A percentile compares a stretch with the other conserved stretches of the same genome.
Evolutionary conservation across 345 rosid genomes (phyloP).

Genomic region (Populus deltoides): DNA sequence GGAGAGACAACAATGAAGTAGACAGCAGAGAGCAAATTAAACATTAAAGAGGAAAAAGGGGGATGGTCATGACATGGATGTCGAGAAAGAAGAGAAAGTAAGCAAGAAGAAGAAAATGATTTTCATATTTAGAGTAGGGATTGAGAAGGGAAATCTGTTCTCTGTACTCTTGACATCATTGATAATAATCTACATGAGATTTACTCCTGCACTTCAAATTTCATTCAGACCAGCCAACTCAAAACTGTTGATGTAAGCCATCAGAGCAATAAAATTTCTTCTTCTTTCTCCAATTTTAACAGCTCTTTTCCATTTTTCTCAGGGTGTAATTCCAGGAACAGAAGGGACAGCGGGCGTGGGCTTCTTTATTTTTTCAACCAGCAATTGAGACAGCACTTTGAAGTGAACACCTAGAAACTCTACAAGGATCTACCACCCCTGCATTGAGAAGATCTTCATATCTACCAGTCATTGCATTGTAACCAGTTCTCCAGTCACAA

Average conservation of each 20-base stretch:
- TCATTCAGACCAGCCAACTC: background rate
- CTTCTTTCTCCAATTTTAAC: background rate
- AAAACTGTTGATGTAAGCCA: background rate
- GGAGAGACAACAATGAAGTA: no score
- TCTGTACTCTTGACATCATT: no score
- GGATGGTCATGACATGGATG: no score
- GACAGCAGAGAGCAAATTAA: no score
- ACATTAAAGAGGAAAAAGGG: no score
- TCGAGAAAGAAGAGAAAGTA: no score
- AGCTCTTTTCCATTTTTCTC: background rate
- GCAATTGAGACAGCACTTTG: conserved; percentile 82
- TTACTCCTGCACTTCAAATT: background rate
- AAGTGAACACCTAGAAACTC: conserved; percentile 75
- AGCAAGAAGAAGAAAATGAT: no score
- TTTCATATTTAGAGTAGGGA: no score
- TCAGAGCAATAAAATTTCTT: background rate
- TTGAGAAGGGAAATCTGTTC: no score
- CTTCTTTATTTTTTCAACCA: conserved; percentile 62
- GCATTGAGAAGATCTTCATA: conserved; percentile 71
- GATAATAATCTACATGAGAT: no score
- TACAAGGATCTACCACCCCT: conserved; percentile 73
- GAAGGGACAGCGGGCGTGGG: conserved; percentile 57
- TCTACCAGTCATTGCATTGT: conserved; percentile 68
- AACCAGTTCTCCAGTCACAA: conserved; percentile 64
- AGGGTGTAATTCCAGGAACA: conserved; percentile 70